Evolutionary conservation across 2,329 filamentous ascomycete genomes (phyloP), one percentile per base, ranked within the genome.

Genomic region (Diplocarpon rosae): DNA sequence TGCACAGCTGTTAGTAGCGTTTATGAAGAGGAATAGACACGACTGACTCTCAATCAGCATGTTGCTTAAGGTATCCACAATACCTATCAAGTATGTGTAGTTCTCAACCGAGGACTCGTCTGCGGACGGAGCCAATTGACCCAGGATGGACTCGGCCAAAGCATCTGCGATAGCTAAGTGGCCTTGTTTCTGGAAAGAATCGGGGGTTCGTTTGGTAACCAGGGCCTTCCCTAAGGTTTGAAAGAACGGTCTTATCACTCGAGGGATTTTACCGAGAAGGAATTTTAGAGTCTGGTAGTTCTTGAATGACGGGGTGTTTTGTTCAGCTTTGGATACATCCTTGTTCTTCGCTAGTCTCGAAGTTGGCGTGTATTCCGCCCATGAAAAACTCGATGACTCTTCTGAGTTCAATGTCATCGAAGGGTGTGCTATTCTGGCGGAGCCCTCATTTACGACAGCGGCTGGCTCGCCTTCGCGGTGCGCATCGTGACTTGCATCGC

Each of bases 201-300:
- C 88, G 24, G 77, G 72, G 50, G 78, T 78, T 39, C 88, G 78
- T 47, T 86, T 83, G 35, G 79, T 78, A 3, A 94, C 71, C 16
- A 96, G 69, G 13, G 83, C 77, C 62, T 87, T 92, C 11, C 90
- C 90, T 35, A 96, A 69, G 1, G 80, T 82, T 58, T 94, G 86
- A 59, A 95, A 83, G 54, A 96, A 84, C 0, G 84, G 81, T 14
- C 86, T 83, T n/a, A 89, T 83, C 2, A 82, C 81, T 8, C 80
- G 79, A 16, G 89, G 80, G 55, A 93, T 75, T 29, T 85, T 81
- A 56, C 83, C 82, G 11, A 96, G 71, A 10, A 96, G 69, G 53
- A 80, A 81, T 31, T 83, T 76, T 36, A 96, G 70, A 11, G 77
- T 81, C 59, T 83, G 78, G 33, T 83, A 87, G 62, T 96, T 98